Base-by-base conservation (phyloP, 164 flowering plant genomes). In the Chimonanthus salicifolius region DNA sequence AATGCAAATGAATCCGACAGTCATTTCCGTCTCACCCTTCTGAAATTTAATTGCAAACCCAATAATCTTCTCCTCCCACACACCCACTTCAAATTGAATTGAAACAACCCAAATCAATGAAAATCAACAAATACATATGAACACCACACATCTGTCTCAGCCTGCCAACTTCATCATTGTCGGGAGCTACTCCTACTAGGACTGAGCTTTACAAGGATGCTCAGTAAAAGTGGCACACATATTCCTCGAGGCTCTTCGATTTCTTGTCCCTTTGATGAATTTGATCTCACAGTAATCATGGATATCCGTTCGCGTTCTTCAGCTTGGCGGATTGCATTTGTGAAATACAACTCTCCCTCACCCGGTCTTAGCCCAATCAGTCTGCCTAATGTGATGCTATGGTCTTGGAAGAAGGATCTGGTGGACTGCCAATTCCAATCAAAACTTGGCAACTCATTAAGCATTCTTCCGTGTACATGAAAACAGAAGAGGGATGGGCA, bases 401-500 rank as follows among this genome's bases (percentile, higher is more conserved):
- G 70, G 70, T 89, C 97, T 77, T 82, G 88, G 79, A 88, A 91
- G 86, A 89, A 91, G 54, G 97, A 89, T 68, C 84, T 82, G 62
- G 91, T 81, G 3, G 97, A 89, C 94, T 89, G 86, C 58, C 33
- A n/a, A 72, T 44, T 49, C 73, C 63, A 7, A 10, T 6, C 21
- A 65, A 46, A 15, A 7, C 49, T 2, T 45, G 47, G 44, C 4
- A 10, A 13, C 3, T 33, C 47, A 47, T 15, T 49, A 15, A n/a
- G 60, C 16, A 5, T 54, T 54, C 60, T n/a, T 11, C 4, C 1
- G 16, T 3, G 13, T 18, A 1, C 7, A 7, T 4, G 47, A 4
- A 58, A 7, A 11, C 15, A 49, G 48, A 20, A 64, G 11, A 70
- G 3, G 9, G 44, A 48, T 21, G 10, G 2, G 65, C 16, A 3